Base-by-base conservation (phyloP, 2,329 filamentous ascomycete genomes). In the Botryotinia calthae region DNA sequence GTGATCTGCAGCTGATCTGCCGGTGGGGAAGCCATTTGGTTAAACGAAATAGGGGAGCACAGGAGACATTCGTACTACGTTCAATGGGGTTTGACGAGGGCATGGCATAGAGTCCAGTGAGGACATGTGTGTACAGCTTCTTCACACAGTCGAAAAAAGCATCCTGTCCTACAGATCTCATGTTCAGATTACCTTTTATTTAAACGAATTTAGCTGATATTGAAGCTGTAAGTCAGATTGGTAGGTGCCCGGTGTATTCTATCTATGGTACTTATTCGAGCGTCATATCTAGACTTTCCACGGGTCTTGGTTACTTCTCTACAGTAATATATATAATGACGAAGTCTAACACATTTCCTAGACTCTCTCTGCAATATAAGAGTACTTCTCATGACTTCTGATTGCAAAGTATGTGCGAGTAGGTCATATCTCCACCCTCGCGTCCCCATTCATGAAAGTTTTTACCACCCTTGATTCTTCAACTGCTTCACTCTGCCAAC, bases 381-480 rank as follows among this genome's bases (percentile, higher is more conserved):
- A n/a, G 20, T n/a, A 67, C 25, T 67, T 34, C 46, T 40, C 22
- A 9, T 67, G 14, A 28, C 34, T 25, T 42, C 31, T 40, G 31
- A 37, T 9, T 22, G 37, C 25, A 28, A 48, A 67, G 46, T 31
- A 58, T 56, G 37, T 58, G 51, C 44, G 25, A 61, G 31, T 76
- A 73, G 72, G 54, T 65, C 74, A 77, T 67, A 77, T 25, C 37
- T 71, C 70, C 64, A 58, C 58, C 64, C 44, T 54, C 18, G 25
- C 25, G 18, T 37, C 48, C 34, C n/a, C 18, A 20, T 14, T 56
- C 65, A 28, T 42, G 14, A 12, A 46, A n/a, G 6, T 10, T n/a
- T 40, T 75, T 85, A 97, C 93, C 94, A 96, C 4, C 93, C 93
- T 83, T 96, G 93, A 80, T 85, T 88, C 77, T 88, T 91, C 83